Evolutionary conservation across 176 grass and related monocot species (phyloP).

Genomic region (Saccharum spontaneum): DNA sequence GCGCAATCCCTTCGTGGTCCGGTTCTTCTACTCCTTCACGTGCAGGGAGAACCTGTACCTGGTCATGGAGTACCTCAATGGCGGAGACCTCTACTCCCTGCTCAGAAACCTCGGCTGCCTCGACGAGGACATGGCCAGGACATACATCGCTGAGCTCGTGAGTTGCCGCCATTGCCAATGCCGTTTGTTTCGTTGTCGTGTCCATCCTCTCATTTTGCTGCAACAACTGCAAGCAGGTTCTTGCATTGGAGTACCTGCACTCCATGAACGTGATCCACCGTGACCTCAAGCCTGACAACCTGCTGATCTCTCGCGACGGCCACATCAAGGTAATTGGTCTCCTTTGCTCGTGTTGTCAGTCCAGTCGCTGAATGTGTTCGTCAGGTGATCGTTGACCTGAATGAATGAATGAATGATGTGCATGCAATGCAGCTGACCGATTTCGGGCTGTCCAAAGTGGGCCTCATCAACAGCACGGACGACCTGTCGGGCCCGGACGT

Average conservation of each 20-base stretch:
- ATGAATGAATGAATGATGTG: no score
- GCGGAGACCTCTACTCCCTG: conserved; percentile 93
- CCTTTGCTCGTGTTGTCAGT: no score
- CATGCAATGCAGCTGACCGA: conserved; percentile 66
- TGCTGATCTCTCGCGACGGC: conserved; percentile 82
- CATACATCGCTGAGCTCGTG: conserved; percentile 91
- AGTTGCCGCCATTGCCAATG: neutral
- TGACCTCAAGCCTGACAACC: conserved; percentile 89
- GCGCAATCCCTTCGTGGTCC: conserved; percentile 81
- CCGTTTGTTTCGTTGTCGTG: neutral
- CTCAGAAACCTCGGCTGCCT: conserved; percentile 86
- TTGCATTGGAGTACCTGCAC: conserved; percentile 93
- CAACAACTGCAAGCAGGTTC: conserved; percentile 52
- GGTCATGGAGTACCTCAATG: conserved; percentile 99
- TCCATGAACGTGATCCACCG: conserved; percentile 94
- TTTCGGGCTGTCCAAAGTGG: conserved; percentile 96
- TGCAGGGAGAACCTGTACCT: conserved; percentile 99
- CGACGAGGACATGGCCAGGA: conserved; percentile 92
- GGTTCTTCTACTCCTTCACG: conserved; percentile 99
- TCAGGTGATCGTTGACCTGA: neutral
- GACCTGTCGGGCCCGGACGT: conserved; percentile 93
- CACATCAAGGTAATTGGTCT: conserved; percentile 61
- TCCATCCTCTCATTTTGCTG: neutral
- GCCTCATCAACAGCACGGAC: conserved; percentile 99
- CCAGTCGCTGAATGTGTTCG: neutral